Base-by-base conservation (phyloP, 192 early-diverging fungal genomes). In the Gonapodya sp. region DNA sequence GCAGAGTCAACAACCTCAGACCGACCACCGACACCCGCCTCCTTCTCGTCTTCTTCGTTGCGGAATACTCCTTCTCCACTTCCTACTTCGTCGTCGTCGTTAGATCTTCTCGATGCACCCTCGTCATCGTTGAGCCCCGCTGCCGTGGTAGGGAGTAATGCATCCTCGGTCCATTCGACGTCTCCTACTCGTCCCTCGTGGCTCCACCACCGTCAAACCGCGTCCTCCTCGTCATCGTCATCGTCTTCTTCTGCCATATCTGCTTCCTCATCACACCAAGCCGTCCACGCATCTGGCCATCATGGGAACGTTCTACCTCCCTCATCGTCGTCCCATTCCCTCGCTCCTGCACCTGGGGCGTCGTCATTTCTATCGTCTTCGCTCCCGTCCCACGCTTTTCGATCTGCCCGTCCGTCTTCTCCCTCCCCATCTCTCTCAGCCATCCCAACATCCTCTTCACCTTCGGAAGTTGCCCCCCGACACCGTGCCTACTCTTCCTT, bases 1-100 rank as follows among this genome's bases (percentile, higher is more conserved):
- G 83, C 46, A 18, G 36, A 46, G 78, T 36, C 34, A 18, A 88
- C 85, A 73, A 83, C 83, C 77, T 82, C 82, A 35, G 86, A 83
- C 36, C 73, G 34, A 81, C 84, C 81, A 35, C 36, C 64, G 36
- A 80, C 46, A 0, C 82, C 33, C 18, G 79, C 37, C 73, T 81
- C 81, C 72, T 14, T 80, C 46, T 34, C 18, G 32, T 37, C 24
- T 34, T 35, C 64, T 32, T 34, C 34, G 73, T 18, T 74, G n/a
- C n/a, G n/a, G n/a, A n/a, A n/a, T n/a, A 81, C 16, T 35, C 35
- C 32, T 77, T 33, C 1, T 16, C 83, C 81, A 31, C 35, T 31
- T 37, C 75, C 36, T 81, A 73, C 35, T 73, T 8, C 46, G 46
- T 64, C 24, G 46, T 64, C 46, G 8, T 16, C 46, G 24, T 8